Evolutionary conservation across 441 rosid species (phyloP), one percentile per base, ranked within the genome.

Genomic region (Hura crepitans): DNA sequence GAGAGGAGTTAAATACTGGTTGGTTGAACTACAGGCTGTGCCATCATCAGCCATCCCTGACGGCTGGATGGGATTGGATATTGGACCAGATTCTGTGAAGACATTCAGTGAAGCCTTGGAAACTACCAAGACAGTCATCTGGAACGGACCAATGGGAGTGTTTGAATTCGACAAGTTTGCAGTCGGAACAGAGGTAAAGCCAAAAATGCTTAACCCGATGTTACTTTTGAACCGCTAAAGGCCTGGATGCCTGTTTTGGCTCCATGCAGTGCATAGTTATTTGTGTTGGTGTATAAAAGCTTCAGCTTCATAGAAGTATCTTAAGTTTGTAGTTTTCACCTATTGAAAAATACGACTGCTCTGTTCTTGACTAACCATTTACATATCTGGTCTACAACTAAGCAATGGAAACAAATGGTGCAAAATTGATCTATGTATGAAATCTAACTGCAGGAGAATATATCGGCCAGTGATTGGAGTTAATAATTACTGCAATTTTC

Each of bases 131-230:
- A 92, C 97, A 9, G 81, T 92, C 65, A 90, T 92, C 76, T 92
- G 97, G 96, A 92, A 90, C 15, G 96, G 97, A 75, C 97, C 97
- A 2, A 92, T 92, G 96, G 97, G 97, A 79, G 97, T 88, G 77
- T 92, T 92, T 60, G 97, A 92, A 76, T 88, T 90, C 71, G 95
- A 87, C 45, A 88, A 92, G 82, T 92, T 92, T 43, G 96, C 96
- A 0, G 77, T 57, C 62, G 97, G 97, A 77, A 92, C 95, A 18
- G 96, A 90, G 95, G 97, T 92, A 79, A 15, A 43, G 76, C 58
- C 18, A 33, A 2, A 31, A 53, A 46, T 65, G 68, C 62, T 70
- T 63, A 25, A 54, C 56, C 20, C 23, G 72, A 45, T 63, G 23
- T 69, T 45, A 25, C 70, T 46, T 72, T 18, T 1, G 53, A 25